Base-by-base conservation (phyloP, 768 basidiomycete species). In the Leccinum barrowsii region DNA sequence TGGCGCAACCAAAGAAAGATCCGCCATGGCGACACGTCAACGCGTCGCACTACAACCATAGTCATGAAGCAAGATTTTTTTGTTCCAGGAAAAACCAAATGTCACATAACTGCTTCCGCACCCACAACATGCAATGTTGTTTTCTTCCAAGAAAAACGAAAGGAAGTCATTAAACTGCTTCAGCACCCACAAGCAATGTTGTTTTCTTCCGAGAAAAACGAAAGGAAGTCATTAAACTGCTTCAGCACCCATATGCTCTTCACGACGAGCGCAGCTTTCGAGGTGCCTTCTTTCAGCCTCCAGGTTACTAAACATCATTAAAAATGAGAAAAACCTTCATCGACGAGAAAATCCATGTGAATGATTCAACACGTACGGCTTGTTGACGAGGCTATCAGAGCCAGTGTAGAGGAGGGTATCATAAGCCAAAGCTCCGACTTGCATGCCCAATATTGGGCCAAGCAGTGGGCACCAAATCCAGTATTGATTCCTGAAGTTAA, bases 401-500 rank as follows among this genome's bases (percentile, higher is more conserved):
- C 84, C 86, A 3, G 76, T 77, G 71, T 80, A 87, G 55, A 89
- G 56, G 58, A 86, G 73, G 2, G 74, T 48, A 63, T 90, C 87
- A 61, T 90, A 90, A 42, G 82, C 59, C 56, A 83, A 69, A 4
- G 77, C 75, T 12, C 82, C 88, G 5, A 73, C 68, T 58, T 82
- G 77, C 50, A 78, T 85, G 26, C 88, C 87, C 34, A 81, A 60
- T 66, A 88, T 80, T 8, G 86, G 82, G 2, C 74, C 85, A 40
- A 86, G 70, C 17, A 86, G 64, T 3, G 85, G 82, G 63, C 82
- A 82, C 87, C 88, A 90, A 34, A 89, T 60, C 87, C 87, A 90
- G 37, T 40, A 40, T 40, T 40, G 37, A 40, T 40, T 40, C 17
- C 37, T 40, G n/a, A 40, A 40, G 37, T 40, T 17, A n/a, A 40